Evolutionary conservation across 257 asterid species (phyloP).

Genomic region (Ballota nigra): DNA sequence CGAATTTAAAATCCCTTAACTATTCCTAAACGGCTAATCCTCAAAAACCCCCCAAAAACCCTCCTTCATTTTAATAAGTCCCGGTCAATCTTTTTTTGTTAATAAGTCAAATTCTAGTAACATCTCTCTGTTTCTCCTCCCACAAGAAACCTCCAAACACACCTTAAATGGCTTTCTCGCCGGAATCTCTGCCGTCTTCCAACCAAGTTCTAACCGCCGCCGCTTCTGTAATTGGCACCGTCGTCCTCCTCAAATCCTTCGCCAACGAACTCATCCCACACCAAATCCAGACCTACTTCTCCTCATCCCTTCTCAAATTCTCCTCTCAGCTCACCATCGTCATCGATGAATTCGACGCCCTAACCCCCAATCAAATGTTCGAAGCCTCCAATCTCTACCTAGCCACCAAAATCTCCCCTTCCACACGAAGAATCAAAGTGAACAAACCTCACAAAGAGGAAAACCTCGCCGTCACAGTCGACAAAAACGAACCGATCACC

Average conservation of each 20-base stretch:
- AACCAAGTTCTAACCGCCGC: slow-evolving; percentile 45
- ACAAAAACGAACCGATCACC: slow-evolving; percentile 49
- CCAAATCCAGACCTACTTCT: slow-evolving; percentile 34
- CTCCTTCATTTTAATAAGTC: too few relatives aligned
- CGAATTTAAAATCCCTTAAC: too few relatives aligned
- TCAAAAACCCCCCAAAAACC: too few relatives aligned
- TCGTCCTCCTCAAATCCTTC: slow-evolving; percentile 47
- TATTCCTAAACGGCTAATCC: too few relatives aligned
- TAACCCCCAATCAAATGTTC: slow-evolving; percentile 62
- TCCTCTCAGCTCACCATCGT: slow-evolving; percentile 58
- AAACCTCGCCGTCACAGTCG: slow-evolving; percentile 48
- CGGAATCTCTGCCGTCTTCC: slow-evolving; percentile 41
- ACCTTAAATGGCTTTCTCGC: slow-evolving; percentile 31
- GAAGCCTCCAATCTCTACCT: slow-evolving; percentile 52
- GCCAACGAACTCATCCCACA: slow-evolving; percentile 55
- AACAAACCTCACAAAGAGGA: slow-evolving; percentile 56
- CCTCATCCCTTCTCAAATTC: slow-evolving; percentile 39
- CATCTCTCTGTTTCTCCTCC: not conserved
- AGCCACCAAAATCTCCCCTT: slow-evolving; percentile 48
- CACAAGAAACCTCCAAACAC: not conserved
- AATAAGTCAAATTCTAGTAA: too few relatives aligned
- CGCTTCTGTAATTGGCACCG: slow-evolving; percentile 49
- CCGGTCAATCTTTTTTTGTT: too few relatives aligned
- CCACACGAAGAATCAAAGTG: slow-evolving; percentile 54
- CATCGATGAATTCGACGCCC: slow-evolving; percentile 65